These are phyloP conservation scores for Geotrichum citri-aurantii DNA, from an alignment of 1,139 yeast species.

Conservation along the genomic window DNA sequence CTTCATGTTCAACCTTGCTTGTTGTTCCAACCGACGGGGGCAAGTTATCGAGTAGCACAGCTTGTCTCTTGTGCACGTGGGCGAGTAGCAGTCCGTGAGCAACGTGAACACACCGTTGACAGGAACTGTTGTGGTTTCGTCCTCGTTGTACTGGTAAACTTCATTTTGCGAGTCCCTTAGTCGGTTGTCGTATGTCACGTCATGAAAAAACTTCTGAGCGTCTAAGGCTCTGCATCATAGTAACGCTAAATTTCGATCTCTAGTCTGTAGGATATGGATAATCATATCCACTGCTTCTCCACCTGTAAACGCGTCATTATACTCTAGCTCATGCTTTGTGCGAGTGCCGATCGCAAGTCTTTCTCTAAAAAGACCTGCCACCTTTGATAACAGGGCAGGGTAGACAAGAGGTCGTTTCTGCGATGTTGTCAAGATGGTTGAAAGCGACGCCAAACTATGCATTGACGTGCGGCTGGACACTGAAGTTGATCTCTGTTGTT, in stretches of 20 bases:
- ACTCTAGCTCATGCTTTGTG: slow-evolving; percentile 88
- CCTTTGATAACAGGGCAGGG: slow-evolving; percentile 83
- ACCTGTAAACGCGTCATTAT: slow-evolving; percentile 92
- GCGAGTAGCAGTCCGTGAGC: slow-evolving; percentile 90
- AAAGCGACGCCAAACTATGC: slow-evolving; percentile 11
- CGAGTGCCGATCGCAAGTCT: slow-evolving; percentile 67
- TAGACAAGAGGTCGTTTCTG: slow-evolving; percentile 62
- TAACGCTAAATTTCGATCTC: slow-evolving; percentile 85
- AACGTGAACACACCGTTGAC: slow-evolving; percentile 92
- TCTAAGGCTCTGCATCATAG: slow-evolving; percentile 87
- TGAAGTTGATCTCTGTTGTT: slow-evolving; percentile 13
- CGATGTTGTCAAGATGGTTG: slow-evolving; percentile 42
- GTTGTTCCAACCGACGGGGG: slow-evolving; percentile 93
- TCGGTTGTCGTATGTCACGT: slow-evolving; percentile 91
- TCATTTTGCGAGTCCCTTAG: slow-evolving; percentile 83
- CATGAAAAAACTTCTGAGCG: slow-evolving; percentile 91
- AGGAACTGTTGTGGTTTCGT: slow-evolving; percentile 25
- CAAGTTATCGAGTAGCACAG: slow-evolving; percentile 94
- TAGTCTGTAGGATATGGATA: slow-evolving; percentile 77
- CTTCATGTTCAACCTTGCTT: slow-evolving; percentile 82
- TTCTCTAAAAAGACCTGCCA: slow-evolving; percentile 72
- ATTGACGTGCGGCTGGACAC: slow-evolving; percentile 16
- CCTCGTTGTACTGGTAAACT: slow-evolving; percentile 71
- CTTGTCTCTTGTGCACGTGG: slow-evolving; percentile 85
- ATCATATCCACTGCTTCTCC: slow-evolving; percentile 88